Evolutionary conservation across 305 asterid genomes (phyloP), one percentile per base, ranked within the genome.

Genomic region (Rubia tinctorum): DNA sequence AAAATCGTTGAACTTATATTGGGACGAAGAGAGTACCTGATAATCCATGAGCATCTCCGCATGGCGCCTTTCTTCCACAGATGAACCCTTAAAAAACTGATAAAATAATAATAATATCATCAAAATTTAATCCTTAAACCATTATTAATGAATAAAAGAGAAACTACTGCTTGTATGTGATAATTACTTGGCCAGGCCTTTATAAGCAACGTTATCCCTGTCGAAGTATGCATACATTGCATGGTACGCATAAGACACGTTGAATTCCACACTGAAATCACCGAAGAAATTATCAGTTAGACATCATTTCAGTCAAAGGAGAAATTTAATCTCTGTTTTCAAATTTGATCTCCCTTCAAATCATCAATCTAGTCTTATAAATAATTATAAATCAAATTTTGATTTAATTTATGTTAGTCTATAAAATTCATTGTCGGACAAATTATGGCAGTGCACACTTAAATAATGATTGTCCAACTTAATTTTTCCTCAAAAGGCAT

Each of bases 121-220:
- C 18, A 30, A n/a, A 73, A 8, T 49, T 11, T 12, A 43, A 14
- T 43, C 2, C 12, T 43, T 43, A 40, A 0, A 18, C 5, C 20
- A 3, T 7, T 39, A 17, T 12, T 13, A 22, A 27, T 27, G 8
- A 58, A 7, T 53, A 0, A 18, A 53, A 15, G 76, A 61, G 17
- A 61, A 49, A 49, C 20, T 6, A 10, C 30, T 7, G 59, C 17
- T 53, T 2, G 60, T 53, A 6, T 18, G 37, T 0, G 39, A 25
- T 74, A 27, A 80, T 84, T 80, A 93, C 97, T 91, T 93, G 18
- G 98, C 96, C 18, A 89, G 84, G 84, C 98, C 98, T 76, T 86
- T 88, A 18, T 87, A 88, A 25, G 93, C 96, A 69, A 93, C 87
- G 68, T 89, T 86, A 72, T 93, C 97, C 82, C 95, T 73, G 84